A percentile compares a stretch with the other conserved stretches of the same genome.
phyloP scores from a whole-genome alignment of 495 filamentous ascomycete species.

The Thozetella sp. region DNA sequence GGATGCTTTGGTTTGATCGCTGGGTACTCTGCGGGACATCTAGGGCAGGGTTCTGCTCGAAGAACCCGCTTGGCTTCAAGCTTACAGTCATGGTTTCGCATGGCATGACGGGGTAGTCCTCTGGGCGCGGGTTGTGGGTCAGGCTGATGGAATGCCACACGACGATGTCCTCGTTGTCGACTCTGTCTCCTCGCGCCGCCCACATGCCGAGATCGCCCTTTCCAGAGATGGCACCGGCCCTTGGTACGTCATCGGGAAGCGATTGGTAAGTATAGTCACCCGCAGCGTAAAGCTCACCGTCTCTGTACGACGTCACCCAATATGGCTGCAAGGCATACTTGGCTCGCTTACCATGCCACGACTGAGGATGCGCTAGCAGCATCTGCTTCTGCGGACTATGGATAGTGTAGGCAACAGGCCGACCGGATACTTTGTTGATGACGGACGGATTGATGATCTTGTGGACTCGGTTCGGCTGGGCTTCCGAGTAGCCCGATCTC shows the following conservation, averaged over 20 bases:
- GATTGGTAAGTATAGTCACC: slow-evolving; percentile 82
- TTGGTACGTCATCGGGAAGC: slow-evolving; percentile 18
- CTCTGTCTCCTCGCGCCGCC: slow-evolving; percentile 10
- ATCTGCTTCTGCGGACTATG: slow-evolving; percentile 72
- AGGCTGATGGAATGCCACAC: slow-evolving; percentile 54
- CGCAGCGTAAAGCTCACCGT: slow-evolving; percentile 77
- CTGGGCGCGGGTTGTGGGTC: slow-evolving; percentile 57
- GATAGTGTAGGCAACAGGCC: slow-evolving; percentile 80
- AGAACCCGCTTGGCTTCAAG: slow-evolving; percentile 74
- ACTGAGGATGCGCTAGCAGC: slow-evolving; percentile 66
- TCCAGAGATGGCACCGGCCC: slow-evolving; percentile 15
- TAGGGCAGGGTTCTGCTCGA: slow-evolving; percentile 71
- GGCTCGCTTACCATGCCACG: slow-evolving; percentile 68
- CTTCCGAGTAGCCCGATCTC: slow-evolving; percentile 66
- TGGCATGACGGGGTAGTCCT: slow-evolving; percentile 63
- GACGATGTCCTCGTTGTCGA: slow-evolving; percentile 49
- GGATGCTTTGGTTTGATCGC: slow-evolving; percentile 47
- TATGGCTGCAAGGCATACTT: slow-evolving; percentile 79
- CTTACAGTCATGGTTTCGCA: slow-evolving; percentile 43
- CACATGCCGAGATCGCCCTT: neutral
- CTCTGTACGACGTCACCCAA: slow-evolving; percentile 74
- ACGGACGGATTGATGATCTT: slow-evolving; percentile 77
- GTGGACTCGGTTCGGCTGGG: slow-evolving; percentile 66
- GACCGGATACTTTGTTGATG: slow-evolving; percentile 69
- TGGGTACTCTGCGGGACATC: slow-evolving; percentile 70